These are phyloP conservation scores for Trametes polyzona DNA, from an alignment of 1,284 basidiomycete species.

Conservation along the genomic window DNA sequence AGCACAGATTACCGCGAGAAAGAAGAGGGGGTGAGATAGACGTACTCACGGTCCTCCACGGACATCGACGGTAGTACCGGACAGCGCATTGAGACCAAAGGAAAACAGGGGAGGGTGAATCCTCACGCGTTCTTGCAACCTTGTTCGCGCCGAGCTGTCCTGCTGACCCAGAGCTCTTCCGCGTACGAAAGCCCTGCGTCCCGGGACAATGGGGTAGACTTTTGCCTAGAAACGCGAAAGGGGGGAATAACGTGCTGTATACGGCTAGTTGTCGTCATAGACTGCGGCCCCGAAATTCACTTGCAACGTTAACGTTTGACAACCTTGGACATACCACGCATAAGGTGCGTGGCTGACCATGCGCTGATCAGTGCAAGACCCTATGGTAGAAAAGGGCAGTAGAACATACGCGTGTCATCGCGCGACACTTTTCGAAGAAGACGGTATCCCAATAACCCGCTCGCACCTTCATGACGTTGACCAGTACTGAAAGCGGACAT, in stretches of 20 bases:
- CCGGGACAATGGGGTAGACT: too few species aligned
- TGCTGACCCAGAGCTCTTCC: neutral
- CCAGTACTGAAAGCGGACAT: too few species aligned
- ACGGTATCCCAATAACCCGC: neutral
- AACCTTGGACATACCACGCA: neutral
- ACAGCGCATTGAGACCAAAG: too few species aligned
- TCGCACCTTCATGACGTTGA: neutral
- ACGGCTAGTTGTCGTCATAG: neutral
- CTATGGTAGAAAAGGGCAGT: neutral
- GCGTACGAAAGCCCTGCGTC: neutral
- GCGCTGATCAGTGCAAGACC: neutral
- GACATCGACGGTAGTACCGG: neutral
- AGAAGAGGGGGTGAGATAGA: neutral
- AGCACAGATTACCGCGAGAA: neutral
- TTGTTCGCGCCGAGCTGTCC: neutral
- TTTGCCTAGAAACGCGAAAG: neutral
- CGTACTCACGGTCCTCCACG: neutral
- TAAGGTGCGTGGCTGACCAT: neutral
- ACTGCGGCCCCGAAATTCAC: neutral
- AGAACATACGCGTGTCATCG: neutral
- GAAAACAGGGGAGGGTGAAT: neutral
- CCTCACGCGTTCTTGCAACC: slow-evolving; percentile 13
- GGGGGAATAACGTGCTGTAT: neutral
- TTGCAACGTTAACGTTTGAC: neutral
- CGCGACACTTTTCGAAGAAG: neutral